Percentiles rank a stretch among this genome's conserved stretches.
Evolutionary conservation across 2,329 filamentous ascomycete genomes (phyloP).

Genomic region (Thelonectria blattea): DNA sequence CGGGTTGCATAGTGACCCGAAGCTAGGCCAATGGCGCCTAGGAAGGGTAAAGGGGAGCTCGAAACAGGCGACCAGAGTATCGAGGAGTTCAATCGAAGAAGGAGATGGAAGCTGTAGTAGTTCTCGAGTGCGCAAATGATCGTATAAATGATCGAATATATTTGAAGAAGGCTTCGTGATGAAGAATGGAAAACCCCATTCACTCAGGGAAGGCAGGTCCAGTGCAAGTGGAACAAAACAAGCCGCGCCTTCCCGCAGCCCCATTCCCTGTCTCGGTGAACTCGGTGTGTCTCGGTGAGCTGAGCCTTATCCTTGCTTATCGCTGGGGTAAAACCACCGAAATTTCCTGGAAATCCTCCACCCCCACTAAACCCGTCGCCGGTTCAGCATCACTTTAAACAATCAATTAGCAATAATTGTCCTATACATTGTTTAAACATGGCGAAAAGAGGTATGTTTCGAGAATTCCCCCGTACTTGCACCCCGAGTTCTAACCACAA

Average conservation of each 20-base stretch:
- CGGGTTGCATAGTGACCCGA: constrained; percentile 35
- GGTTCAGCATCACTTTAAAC: constrained; percentile 23
- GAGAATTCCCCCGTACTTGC: rapidly evolving
- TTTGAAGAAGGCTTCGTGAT: background rate
- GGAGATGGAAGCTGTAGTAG: background rate
- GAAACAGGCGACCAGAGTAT: background rate
- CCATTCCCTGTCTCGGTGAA: constrained; percentile 28
- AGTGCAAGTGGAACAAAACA: background rate
- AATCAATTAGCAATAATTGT: background rate
- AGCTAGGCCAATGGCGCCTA: background rate
- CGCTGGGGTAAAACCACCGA: constrained; percentile 33
- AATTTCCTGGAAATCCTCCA: constrained; percentile 34
- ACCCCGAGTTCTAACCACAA: background rate
- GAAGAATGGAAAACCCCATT: background rate
- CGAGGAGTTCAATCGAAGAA: background rate
- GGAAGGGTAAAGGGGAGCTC: background rate
- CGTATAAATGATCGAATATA: background rate
- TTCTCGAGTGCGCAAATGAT: background rate
- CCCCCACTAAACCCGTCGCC: constrained; percentile 30
- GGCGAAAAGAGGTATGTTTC: constrained; percentile 40
- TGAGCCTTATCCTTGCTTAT: constrained; percentile 18
- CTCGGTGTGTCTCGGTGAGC: constrained; percentile 29
- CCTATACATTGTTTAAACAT: constrained; percentile 32
- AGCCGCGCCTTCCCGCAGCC: constrained; percentile 2
- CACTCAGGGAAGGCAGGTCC: background rate